phyloP scores from a whole-genome alignment of 441 rosid species.

The Iberis amara region DNA sequence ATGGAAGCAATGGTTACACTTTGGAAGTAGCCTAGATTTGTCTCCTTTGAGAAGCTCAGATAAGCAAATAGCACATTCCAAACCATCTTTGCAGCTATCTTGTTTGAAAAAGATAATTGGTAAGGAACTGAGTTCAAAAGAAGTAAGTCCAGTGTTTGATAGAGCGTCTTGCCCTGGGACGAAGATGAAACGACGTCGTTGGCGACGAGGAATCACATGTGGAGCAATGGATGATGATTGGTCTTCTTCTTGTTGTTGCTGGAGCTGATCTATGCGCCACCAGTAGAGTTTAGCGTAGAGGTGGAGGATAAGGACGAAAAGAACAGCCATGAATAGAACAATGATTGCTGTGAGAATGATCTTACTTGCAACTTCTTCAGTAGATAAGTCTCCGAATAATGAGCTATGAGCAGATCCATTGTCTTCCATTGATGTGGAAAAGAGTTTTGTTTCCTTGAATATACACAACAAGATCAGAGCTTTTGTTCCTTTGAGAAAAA shows the following conservation, averaged over 20 bases:
- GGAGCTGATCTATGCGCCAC: slow-evolving; percentile 59
- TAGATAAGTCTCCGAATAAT: slow-evolving; percentile 31
- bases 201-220: slow-evolving; percentile 28
- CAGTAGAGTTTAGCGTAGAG: slow-evolving; percentile 68
- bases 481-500: background rate
- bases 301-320: slow-evolving; percentile 50
- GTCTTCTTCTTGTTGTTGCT: slow-evolving; percentile 23
- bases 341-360: slow-evolving; percentile 49
- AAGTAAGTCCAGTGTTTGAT: slow-evolving; percentile 40
- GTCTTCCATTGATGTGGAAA: slow-evolving; percentile 29
- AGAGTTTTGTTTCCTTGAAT: too few relatives aligned
- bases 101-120: slow-evolving; percentile 42
- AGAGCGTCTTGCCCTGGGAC: slow-evolving; percentile 47
- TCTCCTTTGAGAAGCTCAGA: slow-evolving; percentile 55
- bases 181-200: slow-evolving; percentile 50
- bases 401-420: slow-evolving; percentile 32
- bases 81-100: slow-evolving; percentile 51
- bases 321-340: slow-evolving; percentile 42
- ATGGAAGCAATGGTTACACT: slow-evolving; percentile 54
- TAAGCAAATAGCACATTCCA: slow-evolving; percentile 68
- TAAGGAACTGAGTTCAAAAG: slow-evolving; percentile 43
- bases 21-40: slow-evolving; percentile 45
- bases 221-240: slow-evolving; percentile 20
- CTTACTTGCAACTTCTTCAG: slow-evolving; percentile 49
- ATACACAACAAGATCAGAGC: slow-evolving; percentile 5